phyloP scores from a whole-genome alignment of 2,329 filamentous ascomycete genomes.

The Phyllachora maydis region DNA sequence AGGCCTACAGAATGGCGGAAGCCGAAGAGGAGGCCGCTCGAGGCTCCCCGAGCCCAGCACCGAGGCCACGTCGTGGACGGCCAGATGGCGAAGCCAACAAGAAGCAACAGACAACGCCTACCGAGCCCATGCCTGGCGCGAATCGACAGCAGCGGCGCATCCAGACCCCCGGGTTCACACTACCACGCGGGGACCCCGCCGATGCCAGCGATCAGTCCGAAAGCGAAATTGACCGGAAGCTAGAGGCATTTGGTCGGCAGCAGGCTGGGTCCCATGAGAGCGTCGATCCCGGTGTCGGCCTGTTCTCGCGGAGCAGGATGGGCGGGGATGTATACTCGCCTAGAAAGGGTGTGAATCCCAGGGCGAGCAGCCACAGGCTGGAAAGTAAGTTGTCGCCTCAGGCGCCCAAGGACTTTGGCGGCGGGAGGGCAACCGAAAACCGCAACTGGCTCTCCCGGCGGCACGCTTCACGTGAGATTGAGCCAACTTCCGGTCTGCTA shows the following conservation, averaged over 20 bases:
- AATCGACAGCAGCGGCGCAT: constrained; percentile 4
- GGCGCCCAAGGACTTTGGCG: no score
- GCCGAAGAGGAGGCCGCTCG: constrained; percentile 13
- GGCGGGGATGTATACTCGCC: constrained; percentile 15
- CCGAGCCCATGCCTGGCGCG: no score
- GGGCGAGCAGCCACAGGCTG: constrained; percentile 13
- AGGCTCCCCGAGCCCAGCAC: constrained; percentile 29
- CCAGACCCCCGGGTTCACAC: constrained; percentile 3
- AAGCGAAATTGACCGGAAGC: constrained; percentile 12
- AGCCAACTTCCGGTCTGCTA: no score
- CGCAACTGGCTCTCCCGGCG: no score
- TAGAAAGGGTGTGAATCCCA: constrained; percentile 11
- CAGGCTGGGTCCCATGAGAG: constrained; percentile 7
- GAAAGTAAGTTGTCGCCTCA: constrained; percentile 8
- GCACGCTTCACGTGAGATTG: no score
- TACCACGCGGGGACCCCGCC: not conserved
- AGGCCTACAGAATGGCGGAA: constrained; percentile 17
- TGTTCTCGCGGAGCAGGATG: constrained; percentile 14
- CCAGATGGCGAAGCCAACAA: constrained; percentile 12
- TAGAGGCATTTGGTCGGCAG: constrained; percentile 9
- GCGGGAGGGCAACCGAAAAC: no score
- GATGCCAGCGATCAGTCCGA: constrained; percentile 7
- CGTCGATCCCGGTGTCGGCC: constrained; percentile 9
- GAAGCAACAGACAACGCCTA: constrained; percentile 1
- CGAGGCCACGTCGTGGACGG: constrained; percentile 18